Evolutionary conservation across 1,139 yeast species (phyloP).

Genomic region (Debaryomyces nepalensis): DNA sequence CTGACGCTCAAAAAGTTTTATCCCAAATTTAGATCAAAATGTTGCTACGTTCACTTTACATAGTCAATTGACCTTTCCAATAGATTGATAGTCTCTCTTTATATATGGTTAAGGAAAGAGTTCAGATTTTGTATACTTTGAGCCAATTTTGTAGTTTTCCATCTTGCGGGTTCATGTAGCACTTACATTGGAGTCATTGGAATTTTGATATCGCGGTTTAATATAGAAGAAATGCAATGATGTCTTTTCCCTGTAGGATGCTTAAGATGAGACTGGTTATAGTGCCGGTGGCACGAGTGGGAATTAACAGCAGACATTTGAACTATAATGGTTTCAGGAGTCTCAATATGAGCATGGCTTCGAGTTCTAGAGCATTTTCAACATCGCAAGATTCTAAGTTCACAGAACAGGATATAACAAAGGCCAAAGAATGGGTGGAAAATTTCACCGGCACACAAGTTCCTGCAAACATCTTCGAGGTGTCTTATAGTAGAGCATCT

Average conservation of each 20-base stretch:
- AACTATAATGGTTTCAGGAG: neutral
- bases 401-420: slow-evolving; percentile 28
- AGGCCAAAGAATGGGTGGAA: slow-evolving; percentile 52
- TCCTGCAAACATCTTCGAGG: slow-evolving; percentile 55
- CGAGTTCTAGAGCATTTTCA: neutral
- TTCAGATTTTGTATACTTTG: too few relatives aligned
- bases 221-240: too few relatives aligned
- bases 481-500: slow-evolving; percentile 71
- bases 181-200: too few relatives aligned
- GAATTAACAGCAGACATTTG: neutral
- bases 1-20: slow-evolving; percentile 47
- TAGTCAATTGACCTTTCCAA: neutral
- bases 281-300: too few relatives aligned
- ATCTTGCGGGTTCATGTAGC: too few relatives aligned
- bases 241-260: too few relatives aligned
- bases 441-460: slow-evolving; percentile 37
- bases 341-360: neutral
- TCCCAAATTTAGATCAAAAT: slow-evolving; percentile 1
- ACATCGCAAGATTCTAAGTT: slow-evolving; percentile 6
- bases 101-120: neutral
- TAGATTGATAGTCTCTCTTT: neutral
- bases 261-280: too few relatives aligned
- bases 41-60: neutral
- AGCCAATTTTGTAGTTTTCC: too few relatives aligned
- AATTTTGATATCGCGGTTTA: too few relatives aligned